phyloP scores from a whole-genome alignment of 208 protist species.

The Trypanosoma boissoni region DNA sequence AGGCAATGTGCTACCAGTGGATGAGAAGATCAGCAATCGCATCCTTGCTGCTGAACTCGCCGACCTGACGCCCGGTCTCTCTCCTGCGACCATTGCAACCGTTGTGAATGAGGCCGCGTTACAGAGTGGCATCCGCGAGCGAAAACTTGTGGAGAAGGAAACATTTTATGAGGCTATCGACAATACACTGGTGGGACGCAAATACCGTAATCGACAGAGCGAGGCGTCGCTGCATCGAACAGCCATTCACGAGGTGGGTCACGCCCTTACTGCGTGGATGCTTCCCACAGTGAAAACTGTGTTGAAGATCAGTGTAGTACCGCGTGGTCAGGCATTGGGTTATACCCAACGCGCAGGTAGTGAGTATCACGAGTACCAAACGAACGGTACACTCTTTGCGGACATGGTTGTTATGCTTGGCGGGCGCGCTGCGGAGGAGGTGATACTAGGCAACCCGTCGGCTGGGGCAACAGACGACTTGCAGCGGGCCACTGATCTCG shows the following conservation, averaged over 20 bases:
- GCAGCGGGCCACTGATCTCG: constrained; percentile 81
- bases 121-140: constrained; percentile 76
- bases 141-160: constrained; percentile 68
- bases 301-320: constrained; percentile 82
- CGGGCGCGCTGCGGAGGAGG: constrained; percentile 81
- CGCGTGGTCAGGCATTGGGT: constrained; percentile 78
- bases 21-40: constrained; percentile 58
- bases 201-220: constrained; percentile 80
- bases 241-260: constrained; percentile 74
- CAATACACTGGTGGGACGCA: constrained; percentile 78
- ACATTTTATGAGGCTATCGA: constrained; percentile 76
- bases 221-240: constrained; percentile 51
- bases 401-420: constrained; percentile 87
- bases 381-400: constrained; percentile 81
- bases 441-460: constrained; percentile 87
- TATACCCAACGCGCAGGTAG: constrained; percentile 85
- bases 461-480: constrained; percentile 88
- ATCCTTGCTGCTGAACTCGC: constrained; percentile 51
- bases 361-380: constrained; percentile 88
- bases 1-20: constrained; percentile 44
- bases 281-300: constrained; percentile 69
- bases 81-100: constrained; percentile 95
- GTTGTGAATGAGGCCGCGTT: constrained; percentile 96
- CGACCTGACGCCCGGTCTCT: constrained; percentile 86
- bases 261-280: constrained; percentile 77